Evolutionary conservation across 2,329 filamentous ascomycete genomes (phyloP), one percentile per base, ranked within the genome.

Genomic region (Capronia epimyces): DNA sequence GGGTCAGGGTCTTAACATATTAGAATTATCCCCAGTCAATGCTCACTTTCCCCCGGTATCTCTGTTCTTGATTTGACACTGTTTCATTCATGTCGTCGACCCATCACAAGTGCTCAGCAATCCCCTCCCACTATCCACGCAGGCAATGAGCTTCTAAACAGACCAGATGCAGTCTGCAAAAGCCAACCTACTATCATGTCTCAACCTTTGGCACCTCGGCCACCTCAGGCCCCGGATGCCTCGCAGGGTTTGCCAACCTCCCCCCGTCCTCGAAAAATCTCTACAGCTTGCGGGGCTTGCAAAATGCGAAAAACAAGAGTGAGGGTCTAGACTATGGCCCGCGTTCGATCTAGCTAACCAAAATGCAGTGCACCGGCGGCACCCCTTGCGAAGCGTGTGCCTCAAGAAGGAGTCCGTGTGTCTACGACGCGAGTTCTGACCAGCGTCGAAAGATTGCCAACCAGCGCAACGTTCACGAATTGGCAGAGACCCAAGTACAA

Each of bases 251-350:
- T 37, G 6, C 5, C 15, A 37, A 18, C 6, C 20, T 20, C 34
- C 15, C 34, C 2, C 5, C 34, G 34, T 8, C 34, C 34, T 37
- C 34, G 58, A 20, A 62, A 62, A 37, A 62, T 62, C n/a, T 62
- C 59, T 8, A 62, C 58, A 10, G 59, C 59, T 2, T 62, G 59
- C 39, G 52, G 58, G 9, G 59, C 59, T 13, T 60, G 59, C 47
- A 62, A 62, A 41, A 56, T 59, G 36, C 42, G 59, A 20, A 62
- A 62, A 48, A 60, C 59, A 36, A 57, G 50, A 45, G 59, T 58
- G 37, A 37, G 49, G 3, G 18, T 31, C n/a, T 37, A 37, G 21
- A 31, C 12, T 18, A n/a, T 21, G 27, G 20, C 22, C 21, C 20
- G 18, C n/a, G 8, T 18, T 12, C 45, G 16, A 27, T 31, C 25